phyloP scores from a whole-genome alignment of 2,329 filamentous ascomycete genomes.

The Alternaria solani region DNA sequence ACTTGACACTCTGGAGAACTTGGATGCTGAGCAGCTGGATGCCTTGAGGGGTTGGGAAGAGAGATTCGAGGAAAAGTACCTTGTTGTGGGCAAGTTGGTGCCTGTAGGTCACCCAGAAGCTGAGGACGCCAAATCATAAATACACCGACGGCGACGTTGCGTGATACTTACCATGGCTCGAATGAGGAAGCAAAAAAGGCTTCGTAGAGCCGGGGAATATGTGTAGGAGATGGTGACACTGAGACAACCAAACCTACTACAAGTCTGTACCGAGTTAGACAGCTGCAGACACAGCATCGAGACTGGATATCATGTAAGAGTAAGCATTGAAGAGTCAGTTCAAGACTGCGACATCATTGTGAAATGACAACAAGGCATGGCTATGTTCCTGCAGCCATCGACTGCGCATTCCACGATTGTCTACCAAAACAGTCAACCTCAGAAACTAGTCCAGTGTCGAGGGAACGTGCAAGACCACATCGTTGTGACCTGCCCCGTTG shows the following conservation, averaged over 20 bases:
- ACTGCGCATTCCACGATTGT: neutral
- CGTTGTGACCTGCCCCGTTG: neutral
- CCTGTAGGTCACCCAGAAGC: conserved; percentile 65
- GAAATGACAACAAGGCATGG: neutral
- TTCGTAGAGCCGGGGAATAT: neutral
- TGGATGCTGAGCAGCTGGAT: conserved; percentile 80
- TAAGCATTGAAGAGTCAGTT: neutral
- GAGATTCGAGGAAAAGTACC: conserved; percentile 90
- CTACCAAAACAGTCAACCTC: neutral
- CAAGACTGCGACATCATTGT: neutral
- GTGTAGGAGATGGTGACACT: neutral
- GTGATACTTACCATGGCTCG: neutral
- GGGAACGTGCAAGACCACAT: neutral
- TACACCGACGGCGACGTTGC: neutral
- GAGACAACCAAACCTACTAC: neutral
- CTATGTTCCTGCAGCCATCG: neutral
- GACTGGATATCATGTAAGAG: neutral
- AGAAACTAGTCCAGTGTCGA: neutral
- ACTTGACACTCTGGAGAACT: conserved; percentile 75
- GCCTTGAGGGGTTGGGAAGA: conserved; percentile 92
- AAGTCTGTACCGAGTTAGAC: neutral
- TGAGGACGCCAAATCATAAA: conserved; percentile 50
- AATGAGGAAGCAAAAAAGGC: neutral
- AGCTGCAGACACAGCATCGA: neutral
- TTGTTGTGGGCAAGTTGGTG: conserved; percentile 90